A percentile compares a stretch with the other conserved stretches of the same genome.
These are phyloP conservation scores for Quercus berberidifolia DNA, from an alignment of 306 rosid species.

Conservation along the genomic window DNA sequence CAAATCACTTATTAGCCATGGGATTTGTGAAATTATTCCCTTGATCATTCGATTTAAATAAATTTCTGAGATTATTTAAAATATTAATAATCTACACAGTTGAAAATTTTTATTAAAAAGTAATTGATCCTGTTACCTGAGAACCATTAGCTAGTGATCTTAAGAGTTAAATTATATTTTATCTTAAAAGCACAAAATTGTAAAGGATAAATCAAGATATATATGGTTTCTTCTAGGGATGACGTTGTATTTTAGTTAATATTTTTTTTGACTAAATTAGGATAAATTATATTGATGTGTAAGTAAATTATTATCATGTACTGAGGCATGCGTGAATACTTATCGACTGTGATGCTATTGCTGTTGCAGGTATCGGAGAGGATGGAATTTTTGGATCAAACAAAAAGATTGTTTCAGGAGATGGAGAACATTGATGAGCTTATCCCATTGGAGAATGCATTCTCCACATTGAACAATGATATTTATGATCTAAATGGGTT, in stretches of 20 bases:
- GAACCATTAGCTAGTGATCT: not conserved
- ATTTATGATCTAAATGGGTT: slow-evolving; percentile 40
- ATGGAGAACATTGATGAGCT: slow-evolving; percentile 22
- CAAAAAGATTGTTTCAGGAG: slow-evolving; percentile 45
- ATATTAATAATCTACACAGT: not conserved
- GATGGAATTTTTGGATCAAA: slow-evolving; percentile 43
- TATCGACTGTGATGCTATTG: slow-evolving; percentile 19
- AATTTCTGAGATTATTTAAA: not conserved
- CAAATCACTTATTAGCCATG: not conserved
- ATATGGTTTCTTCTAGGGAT: not conserved
- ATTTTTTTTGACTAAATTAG: not conserved
- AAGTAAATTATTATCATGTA: not conserved
- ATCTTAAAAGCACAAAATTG: too few relatives aligned
- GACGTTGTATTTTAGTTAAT: not conserved
- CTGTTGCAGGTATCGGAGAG: slow-evolving; percentile 53
- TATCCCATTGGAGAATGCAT: slow-evolving; percentile 16
- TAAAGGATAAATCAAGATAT: not conserved
- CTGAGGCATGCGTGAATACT: not conserved
- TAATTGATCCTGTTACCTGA: not conserved
- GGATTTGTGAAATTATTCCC: not conserved
- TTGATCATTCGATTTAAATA: not conserved
- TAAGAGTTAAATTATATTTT: not conserved
- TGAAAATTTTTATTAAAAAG: not conserved
- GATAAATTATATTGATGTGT: too few relatives aligned
- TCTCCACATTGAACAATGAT: slow-evolving; percentile 34